phyloP scores from a whole-genome alignment of 768 basidiomycete genomes.

The Lentinula guzmanii region DNA sequence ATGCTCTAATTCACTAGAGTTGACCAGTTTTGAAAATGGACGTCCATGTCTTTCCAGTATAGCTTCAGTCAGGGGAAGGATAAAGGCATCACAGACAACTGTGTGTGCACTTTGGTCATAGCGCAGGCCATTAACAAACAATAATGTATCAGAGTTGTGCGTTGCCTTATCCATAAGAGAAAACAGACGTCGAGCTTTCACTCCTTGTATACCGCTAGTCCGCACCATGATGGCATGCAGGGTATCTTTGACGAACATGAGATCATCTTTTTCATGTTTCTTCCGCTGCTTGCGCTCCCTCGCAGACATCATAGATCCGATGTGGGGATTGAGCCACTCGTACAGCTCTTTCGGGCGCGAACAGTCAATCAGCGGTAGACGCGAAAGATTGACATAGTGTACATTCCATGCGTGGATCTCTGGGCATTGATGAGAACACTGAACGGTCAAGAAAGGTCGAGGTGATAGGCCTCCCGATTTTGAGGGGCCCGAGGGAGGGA shows the following conservation, averaged over 20 bases:
- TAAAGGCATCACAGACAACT: conserved; percentile 32
- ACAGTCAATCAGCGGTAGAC: conserved; percentile 25
- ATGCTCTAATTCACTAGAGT: conserved; percentile 1
- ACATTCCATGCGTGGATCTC: conserved; percentile 25
- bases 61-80: conserved; percentile 23
- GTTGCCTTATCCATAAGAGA: conserved; percentile 12
- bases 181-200: conserved; percentile 14
- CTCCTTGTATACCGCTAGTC: conserved; percentile 15
- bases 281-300: conserved; percentile 18
- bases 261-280: conserved; percentile 14
- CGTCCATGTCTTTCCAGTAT: conserved; percentile 1
- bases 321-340: conserved; percentile 27
- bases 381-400: conserved; percentile 31
- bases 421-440: conserved; percentile 5
- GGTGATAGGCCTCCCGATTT: conserved; percentile 13
- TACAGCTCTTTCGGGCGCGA: conserved; percentile 6
- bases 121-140: conserved; percentile 31
- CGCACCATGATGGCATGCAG: conserved; percentile 17
- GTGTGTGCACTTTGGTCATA: conserved; percentile 36
- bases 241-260: conserved; percentile 24
- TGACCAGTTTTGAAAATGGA: conserved; percentile 7
- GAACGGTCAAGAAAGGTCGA: conserved; percentile 19
- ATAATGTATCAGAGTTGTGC: conserved; percentile 22
- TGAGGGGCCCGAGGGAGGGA: conserved; percentile 20
- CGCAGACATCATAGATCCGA: conserved; percentile 19